Base-by-base conservation (phyloP, 805 yeast genomes). In the Clavispora carvajalis region DNA sequence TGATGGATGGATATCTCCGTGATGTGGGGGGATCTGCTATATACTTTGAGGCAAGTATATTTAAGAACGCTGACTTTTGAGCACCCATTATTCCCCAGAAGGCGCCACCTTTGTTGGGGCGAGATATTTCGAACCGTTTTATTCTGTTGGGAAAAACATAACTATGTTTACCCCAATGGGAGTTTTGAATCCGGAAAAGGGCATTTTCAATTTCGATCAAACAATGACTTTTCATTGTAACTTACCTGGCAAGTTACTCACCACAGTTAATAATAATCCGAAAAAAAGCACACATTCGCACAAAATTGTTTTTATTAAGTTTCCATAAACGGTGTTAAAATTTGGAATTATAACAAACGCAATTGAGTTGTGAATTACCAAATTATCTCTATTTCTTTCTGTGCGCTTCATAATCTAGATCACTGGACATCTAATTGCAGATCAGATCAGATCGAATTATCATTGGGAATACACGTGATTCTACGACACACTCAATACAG, bases 1-100 rank as follows among this genome's bases (percentile, higher is more conserved):
- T 38, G 34, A 77, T 51, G 24, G 65, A 64, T 0, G 93, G 89
- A 49, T 77, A 84, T 1, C 62, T 53, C 36, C 89, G 60, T 0
- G 80, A 60, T 2, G 63, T 49, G 0, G 79, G 67, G 1, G 89
- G 88, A 2, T 62, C 67, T 0, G 79, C 61, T 7, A 76, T 47
- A 48, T 67, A 73, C 34, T 74, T 69, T 3, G 82, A 80, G 0
- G 86, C 74, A n/a, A 85, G 44, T 1, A 74, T 63, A 36, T 71
- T 69, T 21, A 86, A 61, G 18, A 86, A 66, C 15, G 68, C 69
- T 1, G 80, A 60, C 58, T 82, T 85, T 21, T 59, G 50, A 1
- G 81, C 57, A 3, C 74, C 75, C 13, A 55, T 36, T 9, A 67
- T 44, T 7, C 62, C 60, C 67, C 66, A 66, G 21, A 47, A 53